A percentile compares a stretch with the other conserved stretches of the same genome.
phyloP scores from a whole-genome alignment of 495 filamentous ascomycete species.

The Penicillium salamii region DNA sequence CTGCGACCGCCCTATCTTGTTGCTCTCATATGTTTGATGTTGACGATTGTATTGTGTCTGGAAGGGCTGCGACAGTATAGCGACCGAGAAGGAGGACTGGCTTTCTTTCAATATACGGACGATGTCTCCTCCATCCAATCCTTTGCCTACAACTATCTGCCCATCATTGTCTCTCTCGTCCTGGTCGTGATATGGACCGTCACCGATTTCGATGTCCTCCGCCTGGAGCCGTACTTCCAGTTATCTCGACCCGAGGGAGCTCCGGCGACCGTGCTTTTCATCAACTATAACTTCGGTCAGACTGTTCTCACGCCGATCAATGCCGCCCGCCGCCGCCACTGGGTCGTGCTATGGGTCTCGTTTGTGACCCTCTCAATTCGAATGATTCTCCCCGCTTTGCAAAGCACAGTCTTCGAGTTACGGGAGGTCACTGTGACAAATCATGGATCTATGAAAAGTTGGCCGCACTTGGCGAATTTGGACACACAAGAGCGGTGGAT shows the following conservation, averaged over 20 bases:
- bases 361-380: conserved; percentile 35
- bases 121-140: conserved; percentile 32
- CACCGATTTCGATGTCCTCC: conserved; percentile 42
- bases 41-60: conserved; percentile 22
- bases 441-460: conserved; percentile 29
- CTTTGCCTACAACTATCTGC: conserved; percentile 40
- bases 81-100: conserved; percentile 28
- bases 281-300: conserved; percentile 46
- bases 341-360: conserved; percentile 36
- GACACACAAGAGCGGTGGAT: conserved; percentile 37
- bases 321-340: conserved; percentile 34
- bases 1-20: conserved; percentile 34
- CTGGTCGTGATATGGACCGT: conserved; percentile 40
- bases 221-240: conserved; percentile 43
- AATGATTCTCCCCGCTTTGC: conserved; percentile 37
- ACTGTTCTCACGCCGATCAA: conserved; percentile 39
- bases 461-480: conserved; percentile 32
- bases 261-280: conserved; percentile 36
- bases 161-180: conserved; percentile 34
- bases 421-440: conserved; percentile 26
- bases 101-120: conserved; percentile 33
- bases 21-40: conserved; percentile 25
- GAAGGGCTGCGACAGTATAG: conserved; percentile 38
- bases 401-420: conserved; percentile 37
- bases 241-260: conserved; percentile 34